Percentiles rank a stretch among this genome's conserved stretches.
phyloP scores from a whole-genome alignment of 2,329 filamentous ascomycete genomes.

The Akanthomyces uredinophilus region DNA sequence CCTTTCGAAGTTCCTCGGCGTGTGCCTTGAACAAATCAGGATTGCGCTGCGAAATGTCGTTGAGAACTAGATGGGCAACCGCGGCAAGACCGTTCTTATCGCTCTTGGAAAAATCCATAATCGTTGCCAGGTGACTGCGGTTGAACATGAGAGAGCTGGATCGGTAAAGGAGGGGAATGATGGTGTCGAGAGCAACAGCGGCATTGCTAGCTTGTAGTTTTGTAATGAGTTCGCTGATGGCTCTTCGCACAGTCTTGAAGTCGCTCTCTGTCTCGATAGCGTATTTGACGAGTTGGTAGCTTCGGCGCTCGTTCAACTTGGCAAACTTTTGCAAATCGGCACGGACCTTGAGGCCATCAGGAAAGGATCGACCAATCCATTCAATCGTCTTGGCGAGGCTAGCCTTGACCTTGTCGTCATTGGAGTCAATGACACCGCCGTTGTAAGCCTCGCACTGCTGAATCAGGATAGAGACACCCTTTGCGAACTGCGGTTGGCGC shows the following conservation, averaged over 20 bases:
- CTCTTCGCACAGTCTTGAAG: constrained; percentile 84
- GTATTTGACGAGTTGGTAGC: constrained; percentile 84
- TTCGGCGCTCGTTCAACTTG: constrained; percentile 82
- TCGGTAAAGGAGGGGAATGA: constrained; percentile 78
- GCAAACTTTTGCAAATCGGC: constrained; percentile 86
- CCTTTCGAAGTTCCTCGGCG: constrained; percentile 83
- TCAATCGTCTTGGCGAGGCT: constrained; percentile 69
- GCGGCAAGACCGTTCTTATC: constrained; percentile 73
- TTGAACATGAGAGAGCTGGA: constrained; percentile 86
- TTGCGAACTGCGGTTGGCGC: constrained; percentile 69
- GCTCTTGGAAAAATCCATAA: constrained; percentile 81
- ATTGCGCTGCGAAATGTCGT: constrained; percentile 84
- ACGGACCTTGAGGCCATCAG: constrained; percentile 66
- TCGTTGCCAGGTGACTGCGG: constrained; percentile 83
- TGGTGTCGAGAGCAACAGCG: constrained; percentile 66
- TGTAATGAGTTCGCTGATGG: constrained; percentile 84
- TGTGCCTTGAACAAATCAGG: constrained; percentile 91
- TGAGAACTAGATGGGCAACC: constrained; percentile 82
- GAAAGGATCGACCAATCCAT: constrained; percentile 68
- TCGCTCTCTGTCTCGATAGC: constrained; percentile 81
- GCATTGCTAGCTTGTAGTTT: constrained; percentile 65
- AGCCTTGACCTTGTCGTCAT: constrained; percentile 62
- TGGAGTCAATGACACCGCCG: constrained; percentile 72
- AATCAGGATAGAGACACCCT: constrained; percentile 70
- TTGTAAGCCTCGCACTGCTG: constrained; percentile 86